phyloP scores from a whole-genome alignment of 352 stramenopile genomes.

The Phytophthora pseudosyringae region DNA sequence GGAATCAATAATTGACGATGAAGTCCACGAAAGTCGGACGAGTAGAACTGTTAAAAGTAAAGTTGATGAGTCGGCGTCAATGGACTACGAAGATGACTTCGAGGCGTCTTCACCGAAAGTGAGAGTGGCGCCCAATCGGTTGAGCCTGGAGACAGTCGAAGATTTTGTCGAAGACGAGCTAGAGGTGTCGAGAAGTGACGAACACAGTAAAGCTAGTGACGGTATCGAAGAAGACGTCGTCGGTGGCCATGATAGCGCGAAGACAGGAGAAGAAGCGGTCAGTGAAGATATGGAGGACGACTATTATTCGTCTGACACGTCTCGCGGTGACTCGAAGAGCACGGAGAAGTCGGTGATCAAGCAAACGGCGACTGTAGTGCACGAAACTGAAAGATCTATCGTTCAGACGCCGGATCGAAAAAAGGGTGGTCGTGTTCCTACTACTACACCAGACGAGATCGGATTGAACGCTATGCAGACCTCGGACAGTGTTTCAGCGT shows the following conservation, averaged over 20 bases:
- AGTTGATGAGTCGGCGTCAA: slow-evolving; percentile 19
- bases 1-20: slow-evolving; percentile 16
- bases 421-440: too few species aligned
- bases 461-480: neutral
- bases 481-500: slow-evolving; percentile 32
- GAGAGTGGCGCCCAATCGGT: neutral
- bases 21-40: slow-evolving; percentile 2
- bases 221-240: slow-evolving; percentile 5
- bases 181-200: slow-evolving; percentile 1
- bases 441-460: neutral
- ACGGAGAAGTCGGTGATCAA: neutral
- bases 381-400: neutral
- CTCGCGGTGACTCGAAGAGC: slow-evolving; percentile 9
- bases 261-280: neutral
- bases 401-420: neutral
- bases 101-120: slow-evolving; percentile 34
- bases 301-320: slow-evolving; percentile 21
- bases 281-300: slow-evolving; percentile 1
- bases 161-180: slow-evolving; percentile 2
- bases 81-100: slow-evolving; percentile 60
- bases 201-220: neutral
- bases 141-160: neutral
- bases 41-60: slow-evolving; percentile 2
- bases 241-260: neutral
- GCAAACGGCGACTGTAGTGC: neutral